phyloP scores from a whole-genome alignment of 495 filamentous ascomycete species.

The Parathielavia hyrcaniae region DNA sequence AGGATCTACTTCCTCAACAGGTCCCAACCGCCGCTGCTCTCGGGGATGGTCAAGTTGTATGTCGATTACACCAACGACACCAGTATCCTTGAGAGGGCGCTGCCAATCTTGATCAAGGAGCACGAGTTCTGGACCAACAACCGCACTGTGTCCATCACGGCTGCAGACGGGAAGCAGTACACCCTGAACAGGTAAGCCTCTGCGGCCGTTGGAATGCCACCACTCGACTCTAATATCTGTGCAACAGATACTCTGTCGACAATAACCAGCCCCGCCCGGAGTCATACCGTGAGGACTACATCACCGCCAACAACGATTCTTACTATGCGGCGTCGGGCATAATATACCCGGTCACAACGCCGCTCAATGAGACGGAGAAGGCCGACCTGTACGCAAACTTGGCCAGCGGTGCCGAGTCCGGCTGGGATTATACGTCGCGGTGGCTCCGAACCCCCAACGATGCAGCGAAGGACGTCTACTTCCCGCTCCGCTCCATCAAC shows the following conservation, averaged over 20 bases:
- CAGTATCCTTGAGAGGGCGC: conserved; percentile 39
- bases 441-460: conserved; percentile 40
- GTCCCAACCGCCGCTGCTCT: conserved; percentile 45
- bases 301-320: conserved; percentile 42
- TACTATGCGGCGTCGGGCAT: conserved; percentile 43
- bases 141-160: conserved; percentile 36
- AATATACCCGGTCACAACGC: conserved; percentile 40
- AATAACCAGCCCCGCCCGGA: conserved; percentile 48
- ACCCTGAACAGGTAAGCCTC: conserved; percentile 37
- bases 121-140: conserved; percentile 44
- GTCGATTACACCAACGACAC: conserved; percentile 48
- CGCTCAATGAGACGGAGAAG: conserved; percentile 38
- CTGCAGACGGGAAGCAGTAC: conserved; percentile 32
- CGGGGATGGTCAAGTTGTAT: conserved; percentile 45
- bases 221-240: conserved; percentile 1
- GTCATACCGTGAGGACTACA: conserved; percentile 45
- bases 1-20: conserved; percentile 46
- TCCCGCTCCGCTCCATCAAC: conserved; percentile 47
- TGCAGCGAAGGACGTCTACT: conserved; percentile 43
- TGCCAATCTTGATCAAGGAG: conserved; percentile 46
- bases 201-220: not conserved
- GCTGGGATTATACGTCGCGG: conserved; percentile 43
- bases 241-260: conserved; percentile 37
- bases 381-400: conserved; percentile 41
- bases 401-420: conserved; percentile 46